These are phyloP conservation scores for Euphorbia pulcherrima DNA, from an alignment of 345 rosid genomes.

Conservation along the genomic window DNA sequence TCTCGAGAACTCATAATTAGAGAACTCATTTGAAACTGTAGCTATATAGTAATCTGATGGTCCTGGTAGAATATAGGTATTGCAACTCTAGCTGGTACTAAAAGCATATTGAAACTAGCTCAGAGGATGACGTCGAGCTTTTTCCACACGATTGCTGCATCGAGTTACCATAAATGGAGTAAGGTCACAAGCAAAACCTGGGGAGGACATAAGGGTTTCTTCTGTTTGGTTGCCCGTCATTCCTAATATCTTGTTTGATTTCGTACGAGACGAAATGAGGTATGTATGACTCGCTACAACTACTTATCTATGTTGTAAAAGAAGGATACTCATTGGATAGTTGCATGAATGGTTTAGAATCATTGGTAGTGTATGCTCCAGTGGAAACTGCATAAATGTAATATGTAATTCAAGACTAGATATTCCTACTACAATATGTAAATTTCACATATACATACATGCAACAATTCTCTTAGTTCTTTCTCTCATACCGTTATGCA, in stretches of 20 bases:
- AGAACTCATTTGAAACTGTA: not conserved
- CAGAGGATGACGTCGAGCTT: slow-evolving; percentile 87
- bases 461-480: too few relatives aligned
- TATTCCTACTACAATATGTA: too few relatives aligned
- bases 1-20: too few relatives aligned
- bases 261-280: slow-evolving; percentile 92
- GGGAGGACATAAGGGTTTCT: slow-evolving; percentile 82
- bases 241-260: slow-evolving; percentile 66
- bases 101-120: slow-evolving; percentile 85
- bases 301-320: not conserved
- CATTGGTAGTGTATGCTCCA: slow-evolving; percentile 72
- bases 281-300: slow-evolving; percentile 14
- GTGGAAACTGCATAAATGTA: slow-evolving; percentile 79
- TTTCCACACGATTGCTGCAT: slow-evolving; percentile 79
- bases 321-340: slow-evolving; percentile 35
- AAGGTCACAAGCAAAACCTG: slow-evolving; percentile 83
- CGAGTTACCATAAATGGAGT: slow-evolving; percentile 90
- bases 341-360: slow-evolving; percentile 81
- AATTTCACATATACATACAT: too few relatives aligned
- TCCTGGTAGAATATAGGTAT: slow-evolving; percentile 50
- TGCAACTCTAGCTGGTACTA: slow-evolving; percentile 88
- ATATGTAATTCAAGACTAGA: slow-evolving; percentile 65
- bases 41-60: not conserved
- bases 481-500: too few relatives aligned
- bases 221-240: slow-evolving; percentile 83